These are phyloP conservation scores for Xylogone sp. DNA, from an alignment of 2,329 filamentous ascomycete genomes.

Conservation along the genomic window DNA sequence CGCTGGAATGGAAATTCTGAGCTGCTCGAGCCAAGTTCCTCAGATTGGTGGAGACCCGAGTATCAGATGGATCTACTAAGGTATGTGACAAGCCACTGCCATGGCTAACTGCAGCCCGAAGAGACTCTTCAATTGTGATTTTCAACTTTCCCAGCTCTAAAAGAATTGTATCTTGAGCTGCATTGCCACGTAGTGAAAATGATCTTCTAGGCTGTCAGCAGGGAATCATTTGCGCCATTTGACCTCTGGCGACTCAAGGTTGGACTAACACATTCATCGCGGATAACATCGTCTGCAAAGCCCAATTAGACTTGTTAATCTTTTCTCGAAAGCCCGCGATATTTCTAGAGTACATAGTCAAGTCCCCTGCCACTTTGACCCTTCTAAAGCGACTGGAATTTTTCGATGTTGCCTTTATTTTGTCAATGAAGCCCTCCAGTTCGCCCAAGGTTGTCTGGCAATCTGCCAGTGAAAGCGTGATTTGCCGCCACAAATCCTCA, in stretches of 20 bases:
- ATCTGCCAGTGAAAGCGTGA: slow-evolving; percentile 14
- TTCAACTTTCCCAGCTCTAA: slow-evolving; percentile 15
- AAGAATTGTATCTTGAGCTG: slow-evolving; percentile 14
- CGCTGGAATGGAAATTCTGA: slow-evolving; percentile 20
- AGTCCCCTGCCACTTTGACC: slow-evolving; percentile 9
- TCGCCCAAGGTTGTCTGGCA: slow-evolving; percentile 10
- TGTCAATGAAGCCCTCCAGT: slow-evolving; percentile 13
- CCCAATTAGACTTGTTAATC: slow-evolving; percentile 24
- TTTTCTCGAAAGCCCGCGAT: slow-evolving; percentile 20
- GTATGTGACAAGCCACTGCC: slow-evolving; percentile 7
- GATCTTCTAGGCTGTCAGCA: slow-evolving; percentile 9
- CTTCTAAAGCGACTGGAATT: slow-evolving; percentile 3
- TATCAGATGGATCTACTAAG: slow-evolving; percentile 7
- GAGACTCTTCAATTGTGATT: slow-evolving; percentile 17
- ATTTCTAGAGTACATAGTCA: slow-evolving; percentile 14
- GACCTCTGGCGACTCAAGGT: neutral
- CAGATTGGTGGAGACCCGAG: slow-evolving; percentile 14
- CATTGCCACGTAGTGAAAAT: slow-evolving; percentile 7
- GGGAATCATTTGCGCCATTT: neutral
- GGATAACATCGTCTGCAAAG: slow-evolving; percentile 24
- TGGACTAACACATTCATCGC: slow-evolving; percentile 19
- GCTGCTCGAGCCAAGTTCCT: slow-evolving; percentile 20
- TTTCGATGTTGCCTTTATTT: slow-evolving; percentile 7
- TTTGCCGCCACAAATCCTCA: slow-evolving; percentile 20
- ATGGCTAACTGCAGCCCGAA: slow-evolving; percentile 13